A percentile compares a stretch with the other conserved stretches of the same genome.
Evolutionary conservation across 2,329 filamentous ascomycete species (phyloP).

Genomic region (Chaetomium sp.): DNA sequence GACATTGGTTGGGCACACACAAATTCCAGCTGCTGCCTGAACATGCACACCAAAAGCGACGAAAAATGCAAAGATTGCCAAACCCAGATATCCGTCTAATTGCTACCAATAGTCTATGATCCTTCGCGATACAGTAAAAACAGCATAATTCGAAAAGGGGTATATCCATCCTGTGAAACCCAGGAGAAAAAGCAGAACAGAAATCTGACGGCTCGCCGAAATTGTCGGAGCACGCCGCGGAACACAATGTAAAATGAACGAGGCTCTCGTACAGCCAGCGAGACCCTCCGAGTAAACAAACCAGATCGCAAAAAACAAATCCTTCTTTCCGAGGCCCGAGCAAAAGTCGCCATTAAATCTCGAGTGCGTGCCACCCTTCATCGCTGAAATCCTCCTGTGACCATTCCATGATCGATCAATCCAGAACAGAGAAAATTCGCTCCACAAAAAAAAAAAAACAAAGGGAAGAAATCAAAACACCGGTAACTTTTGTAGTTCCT

Average conservation of each 20-base stretch:
- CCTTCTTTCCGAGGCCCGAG: constrained; percentile 13
- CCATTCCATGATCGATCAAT: constrained; percentile 10
- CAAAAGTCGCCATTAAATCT: constrained; percentile 25
- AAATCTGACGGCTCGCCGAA: constrained; percentile 28
- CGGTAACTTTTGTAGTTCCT: constrained; percentile 28
- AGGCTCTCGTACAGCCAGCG: constrained; percentile 27
- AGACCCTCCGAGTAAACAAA: neutral
- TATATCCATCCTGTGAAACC: constrained; percentile 36
- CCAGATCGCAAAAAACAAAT: constrained; percentile 10
- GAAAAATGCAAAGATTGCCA: neutral
- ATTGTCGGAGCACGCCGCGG: constrained; percentile 24
- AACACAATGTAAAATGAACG: constrained; percentile 18
- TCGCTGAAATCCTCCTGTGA: constrained; percentile 11
- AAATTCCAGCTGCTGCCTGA: constrained; percentile 15
- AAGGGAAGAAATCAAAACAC: constrained; percentile 20
- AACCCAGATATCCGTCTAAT: constrained; percentile 28
- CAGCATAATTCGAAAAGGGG: constrained; percentile 27
- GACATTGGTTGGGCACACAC: constrained; percentile 15
- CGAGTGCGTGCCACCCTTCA: constrained; percentile 1
- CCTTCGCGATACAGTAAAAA: constrained; percentile 8
- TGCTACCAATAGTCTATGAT: constrained; percentile 28
- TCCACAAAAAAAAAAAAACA: neutral
- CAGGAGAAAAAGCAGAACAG: constrained; percentile 24
- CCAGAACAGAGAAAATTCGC: constrained; percentile 7
- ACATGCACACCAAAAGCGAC: constrained; percentile 4